Evolutionary conservation across 1,284 basidiomycete genomes (phyloP), one percentile per base, ranked within the genome.

Genomic region (Mycena sp.): DNA sequence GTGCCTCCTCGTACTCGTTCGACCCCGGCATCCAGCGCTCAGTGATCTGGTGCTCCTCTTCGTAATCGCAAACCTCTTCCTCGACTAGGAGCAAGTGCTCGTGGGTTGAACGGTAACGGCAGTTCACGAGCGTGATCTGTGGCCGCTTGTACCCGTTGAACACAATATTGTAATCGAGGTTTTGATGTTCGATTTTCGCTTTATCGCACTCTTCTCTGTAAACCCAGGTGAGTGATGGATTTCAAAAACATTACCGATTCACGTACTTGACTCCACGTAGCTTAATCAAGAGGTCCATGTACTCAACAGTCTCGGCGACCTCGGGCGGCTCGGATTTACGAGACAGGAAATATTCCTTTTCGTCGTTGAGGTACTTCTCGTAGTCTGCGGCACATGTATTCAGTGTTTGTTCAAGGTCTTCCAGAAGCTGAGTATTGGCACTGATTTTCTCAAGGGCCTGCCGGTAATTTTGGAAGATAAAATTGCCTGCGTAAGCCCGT

Each of bases 401-500:
- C n/a, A n/a, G n/a, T n/a, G n/a, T n/a, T n/a, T n/a, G n/a, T n/a
- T n/a, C n/a, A n/a, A n/a, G n/a, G n/a, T n/a, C n/a, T n/a, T n/a
- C n/a, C n/a, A n/a, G n/a, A n/a, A n/a, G n/a, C n/a, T n/a, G n/a
- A n/a, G n/a, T n/a, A n/a, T n/a, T n/a, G n/a, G n/a, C n/a, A n/a
- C n/a, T n/a, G n/a, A n/a, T n/a, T n/a, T n/a, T n/a, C n/a, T n/a
- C n/a, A n/a, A n/a, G n/a, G n/a, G n/a, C n/a, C n/a, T n/a, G n/a
- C n/a, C n/a, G n/a, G n/a, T n/a, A n/a, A n/a, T n/a, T n/a, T n/a
- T n/a, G n/a, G n/a, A n/a, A n/a, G n/a, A 6, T 75, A 74, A 41
- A 76, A 75, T 10, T 72, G 54, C 37, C 37, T 38, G 17, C 46
- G 53, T 0, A 74, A 51, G 74, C 73, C 4, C 43, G 61, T 0